Base-by-base conservation (phyloP, 2,329 filamentous ascomycete genomes). In the Dactylonectria macrodidyma region DNA sequence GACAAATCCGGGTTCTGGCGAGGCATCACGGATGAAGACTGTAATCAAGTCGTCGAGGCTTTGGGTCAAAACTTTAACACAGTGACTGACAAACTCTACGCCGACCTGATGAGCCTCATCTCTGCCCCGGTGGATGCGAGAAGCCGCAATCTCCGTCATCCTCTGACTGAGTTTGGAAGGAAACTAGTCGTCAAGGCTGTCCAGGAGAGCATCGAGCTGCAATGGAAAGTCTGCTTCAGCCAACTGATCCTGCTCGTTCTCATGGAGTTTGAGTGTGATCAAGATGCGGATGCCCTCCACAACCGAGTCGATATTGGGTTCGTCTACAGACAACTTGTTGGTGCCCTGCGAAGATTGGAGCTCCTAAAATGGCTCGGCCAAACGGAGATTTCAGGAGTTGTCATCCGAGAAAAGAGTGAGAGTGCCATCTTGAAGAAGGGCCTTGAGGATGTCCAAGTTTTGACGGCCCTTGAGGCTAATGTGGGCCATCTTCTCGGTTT, bases 201-300 rank as follows among this genome's bases (percentile, higher is more conserved):
- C 0, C 92, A 95, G 76, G 95, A 98, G 77, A 92, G 89, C 12
- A 88, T 96, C 7, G 87, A 92, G 58, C 82, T 93, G 36, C 92
- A 93, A 67, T 91, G 91, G 82, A 89, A 89, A 67, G 85, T 96
- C 9, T 90, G 97, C 58, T 90, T 97, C 69, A 94, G 95, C 76
- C 89, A 98, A 65, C 84, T 98, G 2, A 87, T 96, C 3, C 86
- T 99, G 7, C 86, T 97, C 16, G 88, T 96, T 10, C 95, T 98
- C 79, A 92, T 98, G 86, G 92, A 96, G 78, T 91, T 91, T 46
- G 94, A 96, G 77, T 88, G 93, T 60, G 92, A 95, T 65, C 89
- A 91, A 71, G 90, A 92, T 48, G 90, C 94, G 47, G 89, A 93
- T 16, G 89, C 89, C 2, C 84, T 90, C 38, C 87, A 88, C 71